phyloP scores from a whole-genome alignment of 495 filamentous ascomycete species.

The Talaromyces trachyspermus region DNA sequence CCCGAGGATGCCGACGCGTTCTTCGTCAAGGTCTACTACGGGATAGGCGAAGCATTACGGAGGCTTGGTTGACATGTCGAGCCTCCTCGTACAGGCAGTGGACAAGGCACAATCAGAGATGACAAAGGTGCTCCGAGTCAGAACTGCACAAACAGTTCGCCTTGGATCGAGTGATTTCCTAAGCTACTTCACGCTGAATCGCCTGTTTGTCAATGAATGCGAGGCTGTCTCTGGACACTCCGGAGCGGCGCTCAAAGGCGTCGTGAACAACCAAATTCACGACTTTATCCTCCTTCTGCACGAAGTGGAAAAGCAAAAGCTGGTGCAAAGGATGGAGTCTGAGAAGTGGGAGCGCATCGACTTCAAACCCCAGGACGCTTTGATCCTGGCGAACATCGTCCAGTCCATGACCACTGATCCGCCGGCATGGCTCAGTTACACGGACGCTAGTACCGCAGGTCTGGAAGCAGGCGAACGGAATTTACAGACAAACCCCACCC shows the following conservation, averaged over 20 bases:
- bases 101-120: conserved; percentile 75
- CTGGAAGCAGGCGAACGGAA: conserved; percentile 16
- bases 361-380: conserved; percentile 50
- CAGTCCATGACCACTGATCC: conserved; percentile 61
- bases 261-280: conserved; percentile 71
- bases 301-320: conserved; percentile 56
- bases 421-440: conserved; percentile 47
- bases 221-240: conserved; percentile 74
- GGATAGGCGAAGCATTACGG: conserved; percentile 78
- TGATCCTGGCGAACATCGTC: conserved; percentile 52
- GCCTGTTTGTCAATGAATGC: conserved; percentile 77
- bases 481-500: conserved; percentile 17
- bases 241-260: conserved; percentile 61
- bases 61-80: conserved; percentile 82
- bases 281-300: conserved; percentile 63
- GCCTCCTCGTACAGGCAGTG: conserved; percentile 71
- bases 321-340: conserved; percentile 64
- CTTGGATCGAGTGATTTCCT: conserved; percentile 57
- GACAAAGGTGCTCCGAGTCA: conserved; percentile 67
- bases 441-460: conserved; percentile 27
- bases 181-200: conserved; percentile 73
- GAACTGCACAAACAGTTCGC: conserved; percentile 58
- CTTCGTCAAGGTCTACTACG: conserved; percentile 71
- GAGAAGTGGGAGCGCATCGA: conserved; percentile 73
- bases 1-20: conserved; percentile 77